Evolutionary conservation across 2,329 filamentous ascomycete genomes (phyloP).

Genomic region (Rutstroemia sp.): DNA sequence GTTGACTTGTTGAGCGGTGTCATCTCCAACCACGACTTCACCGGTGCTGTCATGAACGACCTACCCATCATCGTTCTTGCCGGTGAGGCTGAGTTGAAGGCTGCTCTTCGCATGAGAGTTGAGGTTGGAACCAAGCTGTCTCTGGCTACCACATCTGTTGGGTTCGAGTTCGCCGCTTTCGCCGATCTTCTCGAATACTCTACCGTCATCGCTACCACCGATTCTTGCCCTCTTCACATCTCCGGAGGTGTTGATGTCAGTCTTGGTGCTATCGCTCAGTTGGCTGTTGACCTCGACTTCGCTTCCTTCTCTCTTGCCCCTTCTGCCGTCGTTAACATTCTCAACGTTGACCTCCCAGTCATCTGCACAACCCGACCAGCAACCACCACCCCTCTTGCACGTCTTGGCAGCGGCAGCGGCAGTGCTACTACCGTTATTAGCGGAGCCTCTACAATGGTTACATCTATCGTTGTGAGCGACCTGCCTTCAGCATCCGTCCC

Average conservation of each 20-base stretch:
- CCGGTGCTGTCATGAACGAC: conserved; percentile 12
- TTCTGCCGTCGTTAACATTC: conserved; percentile 12
- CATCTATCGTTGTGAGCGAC: background rate
- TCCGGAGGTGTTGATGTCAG: conserved; percentile 15
- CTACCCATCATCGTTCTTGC: conserved; percentile 17
- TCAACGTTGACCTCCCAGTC: conserved; percentile 1
- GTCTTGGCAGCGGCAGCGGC: no score
- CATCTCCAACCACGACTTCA: conserved; percentile 17
- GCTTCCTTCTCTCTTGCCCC: conserved; percentile 13
- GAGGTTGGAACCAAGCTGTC: conserved; percentile 20
- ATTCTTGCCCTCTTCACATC: conserved; percentile 12
- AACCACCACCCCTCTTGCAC: background rate
- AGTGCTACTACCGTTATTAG: background rate
- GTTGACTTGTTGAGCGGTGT: conserved; percentile 20
- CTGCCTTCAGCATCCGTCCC: no score
- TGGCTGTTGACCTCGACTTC: conserved; percentile 17
- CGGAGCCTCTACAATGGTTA: background rate
- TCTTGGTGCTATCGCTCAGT: conserved; percentile 18
- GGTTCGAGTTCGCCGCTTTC: conserved; percentile 18
- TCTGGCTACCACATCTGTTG: conserved; percentile 16
- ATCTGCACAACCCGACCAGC: background rate
- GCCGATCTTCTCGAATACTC: conserved; percentile 20
- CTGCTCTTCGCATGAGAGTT: conserved; percentile 18
- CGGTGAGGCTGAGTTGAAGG: conserved; percentile 17
- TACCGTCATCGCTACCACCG: conserved; percentile 11